Percentiles rank a stretch among this genome's conserved stretches.
Conservation (phyloP, 2,329 filamentous ascomycete genomes). For the Tolypocladium ovalisporum region DNA sequence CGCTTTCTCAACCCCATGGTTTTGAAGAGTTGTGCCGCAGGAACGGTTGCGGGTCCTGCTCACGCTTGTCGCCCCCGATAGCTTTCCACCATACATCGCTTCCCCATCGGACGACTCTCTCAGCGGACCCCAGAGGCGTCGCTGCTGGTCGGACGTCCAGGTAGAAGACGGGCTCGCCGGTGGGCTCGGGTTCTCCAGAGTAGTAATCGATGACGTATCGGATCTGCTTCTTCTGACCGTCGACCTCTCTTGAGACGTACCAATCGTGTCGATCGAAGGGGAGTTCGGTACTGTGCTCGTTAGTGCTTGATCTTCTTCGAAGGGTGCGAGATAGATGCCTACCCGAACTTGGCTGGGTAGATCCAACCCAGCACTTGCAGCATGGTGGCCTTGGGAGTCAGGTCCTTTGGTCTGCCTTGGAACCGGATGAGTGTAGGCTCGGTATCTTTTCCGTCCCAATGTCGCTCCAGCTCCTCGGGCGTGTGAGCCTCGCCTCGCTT, state of each 20-base stretch:
- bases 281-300: constrained; percentile 52
- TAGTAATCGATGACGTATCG: constrained; percentile 98
- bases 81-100: constrained; percentile 92
- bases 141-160: constrained; percentile 88
- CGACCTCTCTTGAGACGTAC: constrained; percentile 68
- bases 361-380: constrained; percentile 68
- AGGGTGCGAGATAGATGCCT: constrained; percentile 19
- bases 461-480: constrained; percentile 30
- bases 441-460: constrained; percentile 40
- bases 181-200: constrained; percentile 67
- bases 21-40: constrained; percentile 15
- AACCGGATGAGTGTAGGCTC: constrained; percentile 75
- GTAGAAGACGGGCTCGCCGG: constrained; percentile 88
- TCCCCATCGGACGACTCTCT: constrained; percentile 79
- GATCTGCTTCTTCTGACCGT: constrained; percentile 62
- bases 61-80: constrained; percentile 57
- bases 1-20: constrained; percentile 6
- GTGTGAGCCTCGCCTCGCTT: constrained; percentile 59
- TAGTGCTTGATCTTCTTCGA: neutral
- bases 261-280: constrained; percentile 97
- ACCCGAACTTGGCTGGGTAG: constrained; percentile 73
- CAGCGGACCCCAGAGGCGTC: constrained; percentile 67
- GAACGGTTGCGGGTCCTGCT: constrained; percentile 27
- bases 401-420: constrained; percentile 76
- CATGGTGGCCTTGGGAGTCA: constrained; percentile 85